Base-by-base conservation (phyloP, 2,329 filamentous ascomycete genomes). In the Acarospora socialis region DNA sequence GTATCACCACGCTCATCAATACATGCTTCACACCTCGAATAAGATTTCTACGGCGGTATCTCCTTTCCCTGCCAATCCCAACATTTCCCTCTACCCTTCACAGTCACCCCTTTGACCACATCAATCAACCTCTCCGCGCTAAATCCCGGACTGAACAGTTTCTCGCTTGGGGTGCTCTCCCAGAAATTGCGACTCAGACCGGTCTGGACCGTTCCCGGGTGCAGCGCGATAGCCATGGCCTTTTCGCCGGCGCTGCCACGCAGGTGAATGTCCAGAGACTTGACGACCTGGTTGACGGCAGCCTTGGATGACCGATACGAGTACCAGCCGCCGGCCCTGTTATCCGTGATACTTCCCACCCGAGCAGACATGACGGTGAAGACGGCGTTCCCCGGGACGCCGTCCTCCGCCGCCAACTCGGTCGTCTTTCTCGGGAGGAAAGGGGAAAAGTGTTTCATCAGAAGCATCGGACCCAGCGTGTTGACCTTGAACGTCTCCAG, bases 151-250 rank as follows among this genome's bases (percentile, higher is more conserved):
- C 64, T 70, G 43, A 87, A 75, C 43, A 90, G 55, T 52, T 76
- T 73, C 43, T 68, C 62, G 27, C 62, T 55, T 45, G 62, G 61
- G 24, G 78, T 73, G 23, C 63, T 70, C 0, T 48, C 60, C 81
- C 80, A 87, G 48, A 81, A 90, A 25, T 73, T 73, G 46, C 62
- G 66, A 40, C 74, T 82, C 39, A 92, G 56, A 7, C 68, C 74
- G 30, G 81, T 90, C 58, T 68, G 74, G 29, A 90, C 81, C 1
- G 81, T 90, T 3, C 82, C 81, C 1, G 82, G 82, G 54, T 90
- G 82, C 47, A 90, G 65, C 7, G 67, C 68, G 7, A 92, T 57
- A 1, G 73, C 72, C 42, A 83, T 61, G 0, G 77, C 79, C 31
- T 69, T 72, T 1, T 68, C 66, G 0, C 65, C 72, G 36, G 67